These are phyloP conservation scores for Sporothrix pseudoabietina DNA, from an alignment of 2,329 filamentous ascomycete species.

Conservation along the genomic window DNA sequence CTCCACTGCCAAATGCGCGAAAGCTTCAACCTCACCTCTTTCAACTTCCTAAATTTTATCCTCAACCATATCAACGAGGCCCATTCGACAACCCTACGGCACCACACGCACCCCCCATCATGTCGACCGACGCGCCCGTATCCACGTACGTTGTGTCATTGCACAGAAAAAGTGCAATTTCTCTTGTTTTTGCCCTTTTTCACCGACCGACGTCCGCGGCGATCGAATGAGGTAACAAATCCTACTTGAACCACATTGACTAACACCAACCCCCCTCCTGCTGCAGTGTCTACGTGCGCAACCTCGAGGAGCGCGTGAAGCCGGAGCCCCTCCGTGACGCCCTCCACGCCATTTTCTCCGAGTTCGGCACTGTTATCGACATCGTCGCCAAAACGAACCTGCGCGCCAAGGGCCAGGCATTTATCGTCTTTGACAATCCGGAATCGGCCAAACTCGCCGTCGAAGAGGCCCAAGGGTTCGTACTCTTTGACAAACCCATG, in stretches of 20 bases:
- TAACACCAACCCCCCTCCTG: not conserved
- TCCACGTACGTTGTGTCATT: constrained; percentile 72
- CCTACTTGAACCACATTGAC: not conserved
- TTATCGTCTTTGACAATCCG: constrained; percentile 84
- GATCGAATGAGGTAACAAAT: not conserved
- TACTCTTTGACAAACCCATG: constrained; percentile 91
- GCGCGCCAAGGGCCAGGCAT: constrained; percentile 92
- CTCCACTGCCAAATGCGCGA: not conserved
- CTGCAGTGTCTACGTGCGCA: constrained; percentile 68
- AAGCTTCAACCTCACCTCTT: not conserved
- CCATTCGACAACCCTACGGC: not conserved
- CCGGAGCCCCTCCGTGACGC: constrained; percentile 73
- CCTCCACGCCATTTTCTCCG: constrained; percentile 76
- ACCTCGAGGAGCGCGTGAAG: constrained; percentile 91
- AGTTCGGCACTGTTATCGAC: constrained; percentile 81
- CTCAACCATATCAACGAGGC: not conserved
- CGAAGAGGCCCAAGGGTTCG: constrained; percentile 88
- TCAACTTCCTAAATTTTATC: not conserved
- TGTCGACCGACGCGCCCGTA: constrained; percentile 51
- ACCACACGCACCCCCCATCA: constrained; percentile 25
- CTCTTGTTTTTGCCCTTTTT: constrained; percentile 18
- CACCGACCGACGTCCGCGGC: constrained; percentile 47
- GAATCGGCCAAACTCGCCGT: constrained; percentile 80
- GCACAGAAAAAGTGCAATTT: constrained; percentile 48
- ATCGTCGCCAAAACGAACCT: constrained; percentile 76